Evolutionary conservation across 1,284 basidiomycete species (phyloP).

Genomic region (Xanthoconium separans): DNA sequence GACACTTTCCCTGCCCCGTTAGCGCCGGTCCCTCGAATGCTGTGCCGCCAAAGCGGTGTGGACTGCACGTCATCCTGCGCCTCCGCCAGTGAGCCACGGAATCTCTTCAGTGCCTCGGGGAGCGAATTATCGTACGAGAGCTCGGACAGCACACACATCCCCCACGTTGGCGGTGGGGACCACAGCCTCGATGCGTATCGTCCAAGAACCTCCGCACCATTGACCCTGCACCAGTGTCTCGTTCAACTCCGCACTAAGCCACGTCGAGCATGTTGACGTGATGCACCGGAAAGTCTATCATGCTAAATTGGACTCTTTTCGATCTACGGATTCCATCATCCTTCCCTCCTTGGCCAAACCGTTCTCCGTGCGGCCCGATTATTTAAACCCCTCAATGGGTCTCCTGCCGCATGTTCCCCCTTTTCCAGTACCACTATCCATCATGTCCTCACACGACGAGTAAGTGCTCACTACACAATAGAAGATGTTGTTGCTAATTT

Average conservation of each 20-base stretch:
- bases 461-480: constrained; percentile 9
- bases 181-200: constrained; percentile 22
- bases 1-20: background rate
- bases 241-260: constrained; percentile 8
- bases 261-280: constrained; percentile 16
- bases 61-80: constrained; percentile 18
- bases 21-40: constrained; percentile 16
- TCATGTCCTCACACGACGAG: constrained; percentile 21
- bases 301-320: constrained; percentile 18
- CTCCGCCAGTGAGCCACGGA: constrained; percentile 7
- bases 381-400: constrained; percentile 23
- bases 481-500: constrained; percentile 2
- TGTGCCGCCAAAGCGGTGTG: constrained; percentile 27
- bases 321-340: constrained; percentile 24
- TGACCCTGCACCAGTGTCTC: background rate
- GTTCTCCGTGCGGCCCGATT: constrained; percentile 9
- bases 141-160: constrained; percentile 1
- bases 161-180: constrained; percentile 14
- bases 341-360: constrained; percentile 19
- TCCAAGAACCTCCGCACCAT: constrained; percentile 9
- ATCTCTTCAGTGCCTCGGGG: background rate
- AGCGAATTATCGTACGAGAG: background rate
- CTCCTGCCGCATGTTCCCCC: constrained; percentile 4
- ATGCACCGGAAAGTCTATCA: constrained; percentile 31
- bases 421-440: constrained; percentile 3